A percentile compares a stretch with the other conserved stretches of the same genome.
Conservation (phyloP, 352 stramenopile species). For the Aphanomyces astaci region DNA sequence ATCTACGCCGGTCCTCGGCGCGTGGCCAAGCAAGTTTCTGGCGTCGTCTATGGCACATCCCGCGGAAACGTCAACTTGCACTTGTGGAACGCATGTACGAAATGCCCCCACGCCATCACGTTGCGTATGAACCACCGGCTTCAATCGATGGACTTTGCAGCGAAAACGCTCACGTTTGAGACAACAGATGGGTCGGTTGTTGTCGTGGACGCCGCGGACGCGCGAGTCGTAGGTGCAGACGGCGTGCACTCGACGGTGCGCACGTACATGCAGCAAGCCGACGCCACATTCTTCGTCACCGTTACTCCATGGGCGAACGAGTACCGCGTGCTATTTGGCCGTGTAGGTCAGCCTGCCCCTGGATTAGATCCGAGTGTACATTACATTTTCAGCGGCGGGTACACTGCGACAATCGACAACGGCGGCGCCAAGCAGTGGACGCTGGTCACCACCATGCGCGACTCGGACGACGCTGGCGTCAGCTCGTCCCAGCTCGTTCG, state of each 20-base stretch:
- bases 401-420: constrained; percentile 21
- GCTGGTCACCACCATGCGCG: constrained; percentile 1
- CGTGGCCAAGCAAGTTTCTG: constrained; percentile 7
- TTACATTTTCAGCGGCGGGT: constrained; percentile 17
- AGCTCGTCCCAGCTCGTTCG: constrained; percentile 8
- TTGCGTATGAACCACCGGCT: constrained; percentile 10
- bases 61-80: constrained; percentile 16
- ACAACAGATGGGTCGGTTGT: neutral
- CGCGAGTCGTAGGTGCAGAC: constrained; percentile 5
- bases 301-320: constrained; percentile 12
- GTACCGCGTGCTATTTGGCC: constrained; percentile 18
- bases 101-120: neutral
- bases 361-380: neutral
- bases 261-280: neutral
- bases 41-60: constrained; percentile 19
- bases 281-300: neutral
- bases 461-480: neutral
- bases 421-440: constrained; percentile 6
- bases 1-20: constrained; percentile 11
- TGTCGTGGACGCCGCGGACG: neutral
- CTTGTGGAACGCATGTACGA: neutral
- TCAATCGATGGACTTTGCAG: neutral
- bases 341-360: neutral
- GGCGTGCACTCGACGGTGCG: constrained; percentile 19
- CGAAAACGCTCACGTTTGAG: constrained; percentile 12